Evolutionary conservation across 768 basidiomycete species (phyloP).

Genomic region (Coprinopsis sp.): DNA sequence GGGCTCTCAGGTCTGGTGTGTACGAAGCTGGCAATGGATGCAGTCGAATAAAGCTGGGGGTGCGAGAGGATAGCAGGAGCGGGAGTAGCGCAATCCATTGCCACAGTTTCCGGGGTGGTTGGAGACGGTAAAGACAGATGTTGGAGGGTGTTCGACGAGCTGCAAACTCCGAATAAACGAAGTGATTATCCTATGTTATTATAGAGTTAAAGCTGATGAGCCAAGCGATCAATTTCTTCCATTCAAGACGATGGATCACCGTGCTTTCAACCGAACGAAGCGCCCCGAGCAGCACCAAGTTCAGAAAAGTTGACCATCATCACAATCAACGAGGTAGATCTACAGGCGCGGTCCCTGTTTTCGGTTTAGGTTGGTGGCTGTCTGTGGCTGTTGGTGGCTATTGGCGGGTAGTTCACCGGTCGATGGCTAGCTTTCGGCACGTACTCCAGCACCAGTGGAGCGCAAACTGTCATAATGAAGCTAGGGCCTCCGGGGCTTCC

Average conservation of each 20-base stretch:
- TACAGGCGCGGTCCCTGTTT: slow-evolving; percentile 3
- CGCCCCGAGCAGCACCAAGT: slow-evolving; percentile 2
- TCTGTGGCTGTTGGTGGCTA: background rate
- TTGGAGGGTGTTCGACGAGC: background rate
- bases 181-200: slow-evolving; percentile 3
- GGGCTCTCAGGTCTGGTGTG: slow-evolving; percentile 1
- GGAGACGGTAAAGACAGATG: slow-evolving; percentile 6
- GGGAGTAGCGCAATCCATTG: background rate
- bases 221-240: slow-evolving; percentile 11
- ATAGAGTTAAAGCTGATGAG: slow-evolving; percentile 2
- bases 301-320: background rate
- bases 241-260: slow-evolving; percentile 3
- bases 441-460: too few species aligned
- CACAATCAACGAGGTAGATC: slow-evolving; percentile 4
- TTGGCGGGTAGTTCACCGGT: background rate
- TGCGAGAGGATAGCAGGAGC: slow-evolving; percentile 1
- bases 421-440: too few species aligned
- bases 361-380: slow-evolving; percentile 8
- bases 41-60: slow-evolving; percentile 7
- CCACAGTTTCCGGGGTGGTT: background rate
- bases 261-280: slow-evolving; percentile 3
- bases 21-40: slow-evolving; percentile 12
- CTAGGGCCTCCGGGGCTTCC: too few species aligned
- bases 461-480: too few species aligned
- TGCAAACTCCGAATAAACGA: background rate